A percentile compares a stretch with the other conserved stretches of the same genome.
Conservation (phyloP, 805 yeast genomes). For the Metschnikowia baotianmanensis region DNA sequence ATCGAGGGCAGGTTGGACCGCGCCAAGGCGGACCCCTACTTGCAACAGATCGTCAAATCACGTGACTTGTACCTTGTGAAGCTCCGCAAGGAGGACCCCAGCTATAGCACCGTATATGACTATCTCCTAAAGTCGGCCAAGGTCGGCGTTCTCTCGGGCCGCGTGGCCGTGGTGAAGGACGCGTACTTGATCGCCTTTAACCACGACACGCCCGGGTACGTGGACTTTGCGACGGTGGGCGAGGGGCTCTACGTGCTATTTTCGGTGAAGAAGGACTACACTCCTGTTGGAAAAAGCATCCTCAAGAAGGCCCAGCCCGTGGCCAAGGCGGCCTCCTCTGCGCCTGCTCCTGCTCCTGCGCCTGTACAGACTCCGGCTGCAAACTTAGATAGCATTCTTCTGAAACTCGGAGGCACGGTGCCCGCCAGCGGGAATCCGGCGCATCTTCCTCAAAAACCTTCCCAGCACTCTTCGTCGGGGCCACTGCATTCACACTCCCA, state of each 20-base stretch:
- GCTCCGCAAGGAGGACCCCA: conserved; percentile 28
- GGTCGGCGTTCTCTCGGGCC: conserved; percentile 59
- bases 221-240: conserved; percentile 12
- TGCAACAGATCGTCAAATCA: conserved; percentile 44
- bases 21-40: conserved; percentile 53
- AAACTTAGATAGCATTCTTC: conserved; percentile 26
- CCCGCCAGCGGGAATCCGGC: background rate
- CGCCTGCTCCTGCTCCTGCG: too few species aligned
- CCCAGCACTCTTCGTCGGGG: background rate
- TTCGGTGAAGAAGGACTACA: conserved; percentile 38
- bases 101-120: conserved; percentile 32
- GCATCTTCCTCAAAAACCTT: conserved; percentile 8
- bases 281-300: conserved; percentile 25
- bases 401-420: conserved; percentile 16
- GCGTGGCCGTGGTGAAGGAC: conserved; percentile 56
- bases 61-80: conserved; percentile 55
- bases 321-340: too few species aligned
- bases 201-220: conserved; percentile 10
- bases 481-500: background rate
- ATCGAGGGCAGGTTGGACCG: conserved; percentile 65
- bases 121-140: conserved; percentile 47
- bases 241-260: conserved; percentile 27
- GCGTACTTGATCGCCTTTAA: conserved; percentile 52
- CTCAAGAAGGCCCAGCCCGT: conserved; percentile 17
- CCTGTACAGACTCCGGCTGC: conserved; percentile 6